A percentile compares a stretch with the other conserved stretches of the same genome.
Evolutionary conservation across 805 yeast species (phyloP).

Genomic region (Metschnikowia hibisci): DNA sequence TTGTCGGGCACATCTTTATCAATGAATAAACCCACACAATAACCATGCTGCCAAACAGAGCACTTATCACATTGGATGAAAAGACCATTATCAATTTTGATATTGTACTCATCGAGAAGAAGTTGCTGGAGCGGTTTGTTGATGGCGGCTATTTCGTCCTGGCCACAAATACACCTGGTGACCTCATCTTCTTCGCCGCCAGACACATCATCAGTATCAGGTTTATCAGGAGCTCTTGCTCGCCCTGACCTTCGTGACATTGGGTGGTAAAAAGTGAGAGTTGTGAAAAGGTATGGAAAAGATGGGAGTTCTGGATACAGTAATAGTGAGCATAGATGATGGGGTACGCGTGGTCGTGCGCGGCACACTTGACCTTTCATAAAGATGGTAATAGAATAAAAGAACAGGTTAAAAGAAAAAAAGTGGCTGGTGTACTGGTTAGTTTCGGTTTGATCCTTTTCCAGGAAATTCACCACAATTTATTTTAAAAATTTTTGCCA

Average conservation of each 20-base stretch:
- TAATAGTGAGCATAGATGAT: too few species aligned
- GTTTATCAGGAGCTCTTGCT: constrained; percentile 8
- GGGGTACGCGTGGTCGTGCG: too few species aligned
- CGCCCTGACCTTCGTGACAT: constrained; percentile 21
- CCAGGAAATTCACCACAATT: too few species aligned
- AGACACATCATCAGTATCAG: constrained; percentile 8
- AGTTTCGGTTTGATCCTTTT: too few species aligned
- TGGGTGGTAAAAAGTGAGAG: background rate
- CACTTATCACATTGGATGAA: constrained; percentile 87
- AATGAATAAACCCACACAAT: constrained; percentile 80
- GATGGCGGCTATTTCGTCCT: constrained; percentile 33
- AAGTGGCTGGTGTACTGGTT: too few species aligned
- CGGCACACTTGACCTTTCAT: too few species aligned
- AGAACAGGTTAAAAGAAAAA: too few species aligned
- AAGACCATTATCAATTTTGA: constrained; percentile 52
- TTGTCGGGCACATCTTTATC: constrained; percentile 83
- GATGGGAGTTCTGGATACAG: too few species aligned
- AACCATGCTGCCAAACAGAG: constrained; percentile 97
- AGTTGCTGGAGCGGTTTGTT: constrained; percentile 24
- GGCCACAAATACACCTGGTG: constrained; percentile 41
- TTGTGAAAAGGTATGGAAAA: too few species aligned
- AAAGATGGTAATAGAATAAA: too few species aligned
- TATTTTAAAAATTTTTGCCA: too few species aligned
- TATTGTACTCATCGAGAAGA: constrained; percentile 30
- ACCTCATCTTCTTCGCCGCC: constrained; percentile 36